Base-by-base conservation (phyloP, 2,329 filamentous ascomycete genomes). In the Colletotrichum sp. region DNA sequence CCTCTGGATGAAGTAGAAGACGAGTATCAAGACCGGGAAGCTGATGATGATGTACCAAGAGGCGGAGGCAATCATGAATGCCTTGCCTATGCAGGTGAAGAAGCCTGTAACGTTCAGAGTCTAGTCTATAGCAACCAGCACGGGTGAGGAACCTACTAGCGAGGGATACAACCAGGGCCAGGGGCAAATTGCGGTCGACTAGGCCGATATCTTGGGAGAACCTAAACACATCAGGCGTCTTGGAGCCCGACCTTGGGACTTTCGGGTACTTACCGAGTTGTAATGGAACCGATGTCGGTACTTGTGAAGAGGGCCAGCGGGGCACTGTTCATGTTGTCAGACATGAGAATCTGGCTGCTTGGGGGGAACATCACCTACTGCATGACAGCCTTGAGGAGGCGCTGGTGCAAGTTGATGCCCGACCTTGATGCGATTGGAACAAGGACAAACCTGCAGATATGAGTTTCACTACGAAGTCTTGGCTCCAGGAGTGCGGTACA, bases 1-100 rank as follows among this genome's bases (percentile, higher is more conserved):
- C 9, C 81, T 80, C 75, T 87, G 85, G 27, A 84, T 72, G n/a
- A 79, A 65, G 68, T 81, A 85, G 27, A 84, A 76, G 9, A 79
- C 72, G 4, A 80, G 67, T 6, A 81, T 59, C 12, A 81, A 74
- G 79, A 77, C 7, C 79, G 81, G 61, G 80, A 78, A 84, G 6
- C 83, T 84, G n/a, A 85, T 83, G 8, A 83, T 84, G 3, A 85
- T 83, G 71, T 87, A 87, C 77, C 80, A 83, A 0, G 86, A 85
- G 16, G 85, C 82, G 2, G 84, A 81, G 6, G 82, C 82, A 34
- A 88, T 85, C 3, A 87, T 80, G 7, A 82, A 82, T 75, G 86
- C 84, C 75, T 87, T 85, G 22, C 82, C 83, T 34, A 87, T 79
- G 48, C 71, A 74, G 15, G 77, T 76, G 68, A 79, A 77, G 27